Base-by-base conservation (phyloP, 805 yeast genomes). In the Cyberlindnera euphorbiiphila region DNA sequence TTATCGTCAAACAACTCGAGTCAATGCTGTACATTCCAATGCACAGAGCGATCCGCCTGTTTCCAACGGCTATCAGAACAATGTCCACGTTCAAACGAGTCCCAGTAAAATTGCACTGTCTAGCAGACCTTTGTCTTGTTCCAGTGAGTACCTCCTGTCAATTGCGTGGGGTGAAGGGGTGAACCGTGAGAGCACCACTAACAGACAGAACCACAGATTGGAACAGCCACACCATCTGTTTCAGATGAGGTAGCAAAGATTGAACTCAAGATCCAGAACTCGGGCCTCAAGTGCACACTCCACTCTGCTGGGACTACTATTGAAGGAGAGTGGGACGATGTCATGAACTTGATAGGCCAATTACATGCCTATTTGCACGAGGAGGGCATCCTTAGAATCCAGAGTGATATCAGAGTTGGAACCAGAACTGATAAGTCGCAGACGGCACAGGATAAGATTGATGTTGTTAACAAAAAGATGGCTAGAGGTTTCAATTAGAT, bases 291-390 rank as follows among this genome's bases (percentile, higher is more conserved):
- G 34, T 77, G 81, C 45, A 77, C 85, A 1, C 65, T 87, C 42
- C 96, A 87, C 61, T 82, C 94, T 49, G 96, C 96, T 3, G 96
- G 96, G 4, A 87, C 96, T 6, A 86, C 96, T 2, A 78, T 83
- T 49, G 77, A 84, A 51, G 96, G 96, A 1, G 88, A 87, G n/a
- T 88, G 96, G 96, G 77, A 78, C 52, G 88, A 83, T 38, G 96
- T 88, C 1, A 81, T 79, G 77, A 75, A 69, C 23, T 62, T 85
- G 36, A 81, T 87, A 50, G 96, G 96, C 7, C 72, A 75, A 48
- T 64, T 86, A 50, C 96, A 87, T 54, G 79, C 81, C 53, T 66
- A 66, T 30, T 72, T 85, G 36, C 96, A 87, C 53, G 68, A 69
- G 4, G 66, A 73, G 47, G 95, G 94, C 1, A 76, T 84, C 10